phyloP scores from a whole-genome alignment of 768 basidiomycete species.

The Exidia glandulosa region DNA sequence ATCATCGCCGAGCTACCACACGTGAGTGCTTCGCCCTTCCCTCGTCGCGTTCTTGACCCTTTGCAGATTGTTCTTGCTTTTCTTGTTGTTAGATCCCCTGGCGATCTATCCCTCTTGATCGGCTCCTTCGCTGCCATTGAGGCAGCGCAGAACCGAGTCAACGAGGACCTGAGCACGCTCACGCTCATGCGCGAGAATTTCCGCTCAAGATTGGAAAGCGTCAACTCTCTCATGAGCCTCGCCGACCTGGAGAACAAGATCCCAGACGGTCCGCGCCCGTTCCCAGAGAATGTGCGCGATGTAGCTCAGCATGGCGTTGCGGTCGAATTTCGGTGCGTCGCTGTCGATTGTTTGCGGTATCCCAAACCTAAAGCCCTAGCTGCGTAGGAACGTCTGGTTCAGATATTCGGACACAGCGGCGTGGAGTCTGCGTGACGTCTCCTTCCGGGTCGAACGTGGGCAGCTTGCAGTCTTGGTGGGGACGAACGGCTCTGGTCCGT shows the following conservation, averaged over 20 bases:
- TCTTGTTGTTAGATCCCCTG: too few relatives aligned
- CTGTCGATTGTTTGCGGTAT: neutral
- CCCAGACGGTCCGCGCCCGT: neutral
- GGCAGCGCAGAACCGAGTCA: too few relatives aligned
- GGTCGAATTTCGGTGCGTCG: neutral
- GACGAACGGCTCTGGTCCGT: slow-evolving; percentile 34
- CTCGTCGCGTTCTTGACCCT: too few relatives aligned
- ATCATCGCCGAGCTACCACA: too few relatives aligned
- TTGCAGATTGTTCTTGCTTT: too few relatives aligned
- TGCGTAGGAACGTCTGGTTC: slow-evolving; percentile 37
- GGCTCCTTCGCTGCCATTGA: too few relatives aligned
- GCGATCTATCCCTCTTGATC: too few relatives aligned
- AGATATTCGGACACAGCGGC: slow-evolving; percentile 35
- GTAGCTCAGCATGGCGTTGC: neutral
- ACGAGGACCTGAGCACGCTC: too few relatives aligned
- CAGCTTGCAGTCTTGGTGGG: slow-evolving; percentile 48
- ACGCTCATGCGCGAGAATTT: too few relatives aligned
- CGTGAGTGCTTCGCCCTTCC: too few relatives aligned
- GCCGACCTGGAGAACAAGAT: neutral
- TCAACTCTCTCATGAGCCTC: too few relatives aligned
- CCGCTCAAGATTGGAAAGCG: too few relatives aligned
- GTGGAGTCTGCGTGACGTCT: slow-evolving; percentile 16
- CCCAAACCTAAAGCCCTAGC: neutral
- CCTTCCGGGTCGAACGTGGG: slow-evolving; percentile 30
- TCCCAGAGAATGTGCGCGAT: neutral